A percentile compares a stretch with the other conserved stretches of the same genome.
These are phyloP conservation scores for Neopestalotiopsis sp. DNA, from an alignment of 2,329 filamentous ascomycete species.

Conservation along the genomic window DNA sequence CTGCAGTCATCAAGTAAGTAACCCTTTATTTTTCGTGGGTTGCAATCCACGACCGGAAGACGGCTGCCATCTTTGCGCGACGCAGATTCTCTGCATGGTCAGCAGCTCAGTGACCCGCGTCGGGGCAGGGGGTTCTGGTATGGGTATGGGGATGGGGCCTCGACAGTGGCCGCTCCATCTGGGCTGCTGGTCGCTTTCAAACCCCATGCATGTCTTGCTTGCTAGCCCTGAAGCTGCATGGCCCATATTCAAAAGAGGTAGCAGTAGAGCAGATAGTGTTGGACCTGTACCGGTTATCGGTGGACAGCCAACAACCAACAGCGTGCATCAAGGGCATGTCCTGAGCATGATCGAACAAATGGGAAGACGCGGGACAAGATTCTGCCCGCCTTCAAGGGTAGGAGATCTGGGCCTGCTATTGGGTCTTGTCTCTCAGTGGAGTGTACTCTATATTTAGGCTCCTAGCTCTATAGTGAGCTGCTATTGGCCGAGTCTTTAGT, in stretches of 20 bases:
- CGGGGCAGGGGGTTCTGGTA: not conserved
- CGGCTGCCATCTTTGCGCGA: not conserved
- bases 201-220: no score
- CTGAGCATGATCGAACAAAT: slow-evolving; percentile 14
- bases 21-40: not conserved
- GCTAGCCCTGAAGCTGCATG: not conserved
- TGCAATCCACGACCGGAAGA: not conserved
- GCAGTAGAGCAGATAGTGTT: not conserved
- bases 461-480: not conserved
- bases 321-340: not conserved
- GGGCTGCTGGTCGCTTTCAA: no score
- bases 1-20: not conserved
- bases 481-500: not conserved
- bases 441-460: slow-evolving; percentile 18
- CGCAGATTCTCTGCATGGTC: slow-evolving; percentile 3
- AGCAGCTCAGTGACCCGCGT: not conserved
- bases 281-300: not conserved
- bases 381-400: not conserved
- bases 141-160: not conserved
- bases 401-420: not conserved
- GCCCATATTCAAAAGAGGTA: not conserved
- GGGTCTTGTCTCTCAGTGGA: slow-evolving; percentile 7
- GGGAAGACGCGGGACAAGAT: slow-evolving; percentile 15
- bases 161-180: not conserved
- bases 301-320: not conserved